Conservation (phyloP, 2,329 filamentous ascomycete genomes). For the Nectriaceae sp. region DNA sequence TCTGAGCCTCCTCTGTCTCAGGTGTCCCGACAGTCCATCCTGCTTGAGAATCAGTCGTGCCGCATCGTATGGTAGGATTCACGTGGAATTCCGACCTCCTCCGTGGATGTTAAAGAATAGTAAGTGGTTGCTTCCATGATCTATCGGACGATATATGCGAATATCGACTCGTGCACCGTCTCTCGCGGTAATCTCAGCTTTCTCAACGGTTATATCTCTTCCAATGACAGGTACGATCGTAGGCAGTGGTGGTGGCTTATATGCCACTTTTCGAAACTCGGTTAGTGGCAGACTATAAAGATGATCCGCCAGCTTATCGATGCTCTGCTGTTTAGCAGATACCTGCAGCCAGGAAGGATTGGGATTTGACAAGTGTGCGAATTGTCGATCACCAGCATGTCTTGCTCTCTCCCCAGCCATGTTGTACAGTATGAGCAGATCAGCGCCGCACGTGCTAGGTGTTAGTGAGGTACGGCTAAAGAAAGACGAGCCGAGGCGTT, state of each 20-base stretch:
- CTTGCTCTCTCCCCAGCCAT: too few species aligned
- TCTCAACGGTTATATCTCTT: not conserved
- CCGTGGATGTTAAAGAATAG: conserved; percentile 11
- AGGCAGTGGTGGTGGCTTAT: conserved; percentile 2
- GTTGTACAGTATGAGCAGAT: too few species aligned
- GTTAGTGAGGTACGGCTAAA: too few species aligned
- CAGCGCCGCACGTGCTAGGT: too few species aligned
- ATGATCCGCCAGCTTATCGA: not conserved
- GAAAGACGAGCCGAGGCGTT: too few species aligned
- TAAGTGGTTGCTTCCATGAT: not conserved
- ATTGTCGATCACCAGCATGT: too few species aligned
- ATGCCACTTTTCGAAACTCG: conserved; percentile 6
- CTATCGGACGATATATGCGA: conserved; percentile 3
- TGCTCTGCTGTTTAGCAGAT: not conserved
- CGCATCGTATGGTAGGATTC: too few species aligned
- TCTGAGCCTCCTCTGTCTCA: conserved; percentile 8
- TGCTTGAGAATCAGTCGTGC: too few species aligned
- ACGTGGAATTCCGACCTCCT: conserved; percentile 2
- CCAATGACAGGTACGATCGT: not conserved
- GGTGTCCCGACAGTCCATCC: conserved; percentile 8
- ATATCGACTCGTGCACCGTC: not conserved
- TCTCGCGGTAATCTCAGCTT: not conserved
- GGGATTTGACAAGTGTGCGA: not conserved
- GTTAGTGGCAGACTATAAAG: conserved; percentile 2
- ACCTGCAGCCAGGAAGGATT: conserved; percentile 4